A percentile compares a stretch with the other conserved stretches of the same genome.
phyloP scores from a whole-genome alignment of 2,329 filamentous ascomycete genomes.

The Cytospora mali region DNA sequence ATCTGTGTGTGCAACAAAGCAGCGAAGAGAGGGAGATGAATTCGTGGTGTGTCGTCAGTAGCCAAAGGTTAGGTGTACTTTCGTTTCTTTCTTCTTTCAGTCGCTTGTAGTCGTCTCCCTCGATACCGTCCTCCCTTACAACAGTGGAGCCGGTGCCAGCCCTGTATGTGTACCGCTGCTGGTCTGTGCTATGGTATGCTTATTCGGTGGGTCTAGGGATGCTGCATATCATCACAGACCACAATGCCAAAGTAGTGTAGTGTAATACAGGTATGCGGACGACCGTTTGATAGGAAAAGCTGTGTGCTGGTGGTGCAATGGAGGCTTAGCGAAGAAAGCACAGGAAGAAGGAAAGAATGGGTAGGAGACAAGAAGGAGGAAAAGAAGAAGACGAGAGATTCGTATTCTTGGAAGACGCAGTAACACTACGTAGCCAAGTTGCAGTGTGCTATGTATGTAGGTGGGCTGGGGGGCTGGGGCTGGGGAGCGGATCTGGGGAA shows the following conservation, averaged over 20 bases:
- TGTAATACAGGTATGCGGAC: neutral
- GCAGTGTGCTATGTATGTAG: too few relatives aligned
- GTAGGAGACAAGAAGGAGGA: neutral
- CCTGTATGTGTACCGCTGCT: slow-evolving; percentile 1
- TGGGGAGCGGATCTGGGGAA: too few relatives aligned
- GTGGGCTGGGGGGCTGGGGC: too few relatives aligned
- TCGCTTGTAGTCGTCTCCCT: neutral
- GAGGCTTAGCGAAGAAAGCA: neutral
- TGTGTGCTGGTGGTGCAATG: neutral
- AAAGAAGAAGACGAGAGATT: neutral
- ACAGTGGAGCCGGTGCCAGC: slow-evolving; percentile 12
- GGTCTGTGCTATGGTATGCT: slow-evolving; percentile 5
- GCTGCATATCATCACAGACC: neutral
- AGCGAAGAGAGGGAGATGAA: too few relatives aligned
- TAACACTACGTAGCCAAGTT: slow-evolving; percentile 6
- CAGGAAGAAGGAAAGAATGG: neutral
- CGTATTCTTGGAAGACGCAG: neutral
- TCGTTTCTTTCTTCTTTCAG: neutral
- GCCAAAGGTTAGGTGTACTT: too few relatives aligned
- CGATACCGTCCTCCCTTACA: neutral
- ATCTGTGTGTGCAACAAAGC: neutral
- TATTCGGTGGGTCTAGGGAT: slow-evolving; percentile 15
- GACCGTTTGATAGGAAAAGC: neutral
- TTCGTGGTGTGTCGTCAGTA: too few relatives aligned
- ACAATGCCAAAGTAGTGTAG: too few relatives aligned